These are phyloP conservation scores for Penicillium sp. DNA, from an alignment of 2,329 filamentous ascomycete genomes.

Conservation along the genomic window DNA sequence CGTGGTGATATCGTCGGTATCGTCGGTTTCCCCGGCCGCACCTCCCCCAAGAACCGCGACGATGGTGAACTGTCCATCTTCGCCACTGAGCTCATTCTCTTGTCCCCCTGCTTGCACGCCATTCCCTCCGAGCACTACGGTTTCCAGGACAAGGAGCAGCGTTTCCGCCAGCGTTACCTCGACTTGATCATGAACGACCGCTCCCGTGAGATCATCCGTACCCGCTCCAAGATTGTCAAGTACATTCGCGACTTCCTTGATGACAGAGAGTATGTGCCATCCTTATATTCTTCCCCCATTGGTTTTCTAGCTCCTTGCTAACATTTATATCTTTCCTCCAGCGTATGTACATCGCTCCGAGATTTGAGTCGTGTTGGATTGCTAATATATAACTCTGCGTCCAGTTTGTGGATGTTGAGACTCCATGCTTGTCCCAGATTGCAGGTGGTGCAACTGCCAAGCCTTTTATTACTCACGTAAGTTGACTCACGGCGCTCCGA, in stretches of 20 bases:
- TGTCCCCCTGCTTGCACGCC: slow-evolving; percentile 90
- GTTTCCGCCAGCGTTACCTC: slow-evolving; percentile 90
- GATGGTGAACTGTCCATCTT: slow-evolving; percentile 95
- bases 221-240: slow-evolving; percentile 82
- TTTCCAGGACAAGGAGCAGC: slow-evolving; percentile 92
- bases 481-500: too few relatives aligned
- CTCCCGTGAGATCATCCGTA: slow-evolving; percentile 81
- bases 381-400: background rate
- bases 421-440: slow-evolving; percentile 95
- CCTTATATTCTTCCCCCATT: background rate
- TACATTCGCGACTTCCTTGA: slow-evolving; percentile 92
- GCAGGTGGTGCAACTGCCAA: slow-evolving; percentile 94
- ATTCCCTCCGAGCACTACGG: slow-evolving; percentile 85
- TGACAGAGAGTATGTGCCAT: slow-evolving; percentile 60
- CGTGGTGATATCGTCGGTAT: slow-evolving; percentile 93
- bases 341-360: background rate
- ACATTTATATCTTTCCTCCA: background rate
- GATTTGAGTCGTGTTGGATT: background rate
- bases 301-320: background rate
- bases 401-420: slow-evolving; percentile 87
- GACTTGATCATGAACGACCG: slow-evolving; percentile 96
- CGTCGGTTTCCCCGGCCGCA: slow-evolving; percentile 80
- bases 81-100: slow-evolving; percentile 79
- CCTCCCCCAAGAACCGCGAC: slow-evolving; percentile 83
- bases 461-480: slow-evolving; percentile 81